A percentile compares a stretch with the other conserved stretches of the same genome.
phyloP scores from a whole-genome alignment of 2,329 filamentous ascomycete species.

The Ophiostoma sp. region DNA sequence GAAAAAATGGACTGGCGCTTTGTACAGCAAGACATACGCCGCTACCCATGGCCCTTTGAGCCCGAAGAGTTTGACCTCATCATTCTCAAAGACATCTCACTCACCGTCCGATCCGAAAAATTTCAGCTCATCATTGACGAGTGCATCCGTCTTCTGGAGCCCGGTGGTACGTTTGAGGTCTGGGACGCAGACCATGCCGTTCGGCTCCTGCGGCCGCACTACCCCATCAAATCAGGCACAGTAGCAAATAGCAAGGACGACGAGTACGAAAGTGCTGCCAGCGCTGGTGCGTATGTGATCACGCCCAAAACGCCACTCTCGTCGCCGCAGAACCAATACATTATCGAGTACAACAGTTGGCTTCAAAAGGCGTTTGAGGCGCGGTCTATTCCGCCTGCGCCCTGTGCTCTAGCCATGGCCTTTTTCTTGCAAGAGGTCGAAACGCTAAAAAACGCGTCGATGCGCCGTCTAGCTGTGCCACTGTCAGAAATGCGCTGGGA shows the following conservation, averaged over 20 bases:
- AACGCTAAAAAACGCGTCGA: conserved; percentile 61
- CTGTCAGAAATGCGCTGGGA: conserved; percentile 84
- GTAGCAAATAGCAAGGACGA: conserved; percentile 42
- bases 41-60: conserved; percentile 68
- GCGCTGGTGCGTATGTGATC: conserved; percentile 75
- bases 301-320: conserved; percentile 78
- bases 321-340: conserved; percentile 71
- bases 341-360: conserved; percentile 82
- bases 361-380: conserved; percentile 68
- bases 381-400: conserved; percentile 64
- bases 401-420: conserved; percentile 73
- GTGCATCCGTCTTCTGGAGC: conserved; percentile 67
- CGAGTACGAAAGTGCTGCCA: conserved; percentile 58
- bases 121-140: conserved; percentile 60
- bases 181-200: conserved; percentile 87
- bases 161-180: conserved; percentile 75
- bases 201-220: conserved; percentile 75
- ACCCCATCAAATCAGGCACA: conserved; percentile 40
- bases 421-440: conserved; percentile 77
- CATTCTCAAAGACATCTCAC: conserved; percentile 77
- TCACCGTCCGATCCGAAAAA: conserved; percentile 57
- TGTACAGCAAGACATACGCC: conserved; percentile 78
- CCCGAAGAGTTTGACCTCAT: conserved; percentile 80
- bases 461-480: conserved; percentile 77
- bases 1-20: conserved; percentile 72